Base-by-base conservation (phyloP, 1,284 basidiomycete species). In the Cryptococcus deneoformans region DNA sequence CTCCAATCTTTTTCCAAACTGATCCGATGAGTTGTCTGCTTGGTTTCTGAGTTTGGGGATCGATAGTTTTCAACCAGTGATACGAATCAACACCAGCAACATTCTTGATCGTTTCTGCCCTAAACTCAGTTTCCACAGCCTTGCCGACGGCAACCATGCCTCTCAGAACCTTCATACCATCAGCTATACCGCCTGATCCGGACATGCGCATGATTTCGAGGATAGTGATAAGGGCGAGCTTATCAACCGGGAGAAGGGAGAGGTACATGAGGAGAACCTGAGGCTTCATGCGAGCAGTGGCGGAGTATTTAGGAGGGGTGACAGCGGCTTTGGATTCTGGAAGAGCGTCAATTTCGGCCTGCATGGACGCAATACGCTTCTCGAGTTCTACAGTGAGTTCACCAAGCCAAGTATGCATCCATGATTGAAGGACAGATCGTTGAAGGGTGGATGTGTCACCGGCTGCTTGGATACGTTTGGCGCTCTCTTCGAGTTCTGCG, bases 331-430 rank as follows among this genome's bases (percentile, higher is more conserved):
- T 62, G 44, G 56, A 51, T 16, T 55, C 56, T 54, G 54, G 46
- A 12, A 45, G 44, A 3, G 42, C 24, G 24, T 64, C 69, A 64
- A 83, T 83, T 11, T 79, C 68, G 24, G 69, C 61, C 1, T 79
- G 63, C 46, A 92, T 81, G 2, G 74, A 77, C 11, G 76, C 72
- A 35, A 92, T 83, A 60, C 89, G 86, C 0, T 76, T 67, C 57
- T 80, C 78, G 9, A 94, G 75, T 12, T 84, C 78, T 1, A 57
- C 73, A 37, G 82, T 79, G 35, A 95, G 81, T 54, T 82, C 82
- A n/a, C 80, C 71, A 65, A 92, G 86, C 92, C 92, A 96, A 3
- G 85, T 79, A 85, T 88, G 89, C 90, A 94, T 92, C 88, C 89
- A 89, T 36, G 79, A 77, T 67, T 88, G 87, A 16, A 96, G 78